A percentile compares a stretch with the other conserved stretches of the same genome.
Conservation (phyloP, 257 asterid species). For the Ligustrum vulgare region DNA sequence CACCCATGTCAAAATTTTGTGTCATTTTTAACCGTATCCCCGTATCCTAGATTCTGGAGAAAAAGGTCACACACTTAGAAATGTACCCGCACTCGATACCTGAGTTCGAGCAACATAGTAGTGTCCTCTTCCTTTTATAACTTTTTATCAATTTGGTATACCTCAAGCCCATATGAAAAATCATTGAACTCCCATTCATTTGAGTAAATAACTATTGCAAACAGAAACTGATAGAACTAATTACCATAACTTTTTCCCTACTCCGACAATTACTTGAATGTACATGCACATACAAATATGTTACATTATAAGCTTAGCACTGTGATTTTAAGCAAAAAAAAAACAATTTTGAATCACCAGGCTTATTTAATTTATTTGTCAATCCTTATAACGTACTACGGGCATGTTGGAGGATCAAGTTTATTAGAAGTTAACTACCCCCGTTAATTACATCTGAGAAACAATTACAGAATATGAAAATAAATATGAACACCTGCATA, state of each 20-base stretch:
- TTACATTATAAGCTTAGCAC: neutral
- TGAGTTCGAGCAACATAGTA: too few species aligned
- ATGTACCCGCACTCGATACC: too few species aligned
- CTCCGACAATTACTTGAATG: neutral
- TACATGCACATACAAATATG: neutral
- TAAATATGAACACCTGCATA: neutral
- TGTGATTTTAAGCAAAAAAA: neutral
- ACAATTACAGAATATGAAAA: neutral
- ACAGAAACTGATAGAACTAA: neutral
- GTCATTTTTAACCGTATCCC: too few species aligned
- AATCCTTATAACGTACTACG: neutral
- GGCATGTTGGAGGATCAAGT: neutral
- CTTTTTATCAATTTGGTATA: neutral
- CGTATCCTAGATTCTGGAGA: too few species aligned
- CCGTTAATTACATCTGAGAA: neutral
- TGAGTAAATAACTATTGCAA: neutral
- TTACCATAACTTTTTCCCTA: neutral
- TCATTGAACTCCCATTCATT: neutral
- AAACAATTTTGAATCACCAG: neutral
- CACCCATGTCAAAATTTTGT: too few species aligned
- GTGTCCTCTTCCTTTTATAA: neutral
- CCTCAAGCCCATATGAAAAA: neutral
- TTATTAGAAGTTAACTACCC: neutral
- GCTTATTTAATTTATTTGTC: neutral
- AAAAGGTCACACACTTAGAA: too few species aligned